Evolutionary conservation across 805 yeast genomes (phyloP), one percentile per base, ranked within the genome.

Genomic region (Schwanniomyces sp.): DNA sequence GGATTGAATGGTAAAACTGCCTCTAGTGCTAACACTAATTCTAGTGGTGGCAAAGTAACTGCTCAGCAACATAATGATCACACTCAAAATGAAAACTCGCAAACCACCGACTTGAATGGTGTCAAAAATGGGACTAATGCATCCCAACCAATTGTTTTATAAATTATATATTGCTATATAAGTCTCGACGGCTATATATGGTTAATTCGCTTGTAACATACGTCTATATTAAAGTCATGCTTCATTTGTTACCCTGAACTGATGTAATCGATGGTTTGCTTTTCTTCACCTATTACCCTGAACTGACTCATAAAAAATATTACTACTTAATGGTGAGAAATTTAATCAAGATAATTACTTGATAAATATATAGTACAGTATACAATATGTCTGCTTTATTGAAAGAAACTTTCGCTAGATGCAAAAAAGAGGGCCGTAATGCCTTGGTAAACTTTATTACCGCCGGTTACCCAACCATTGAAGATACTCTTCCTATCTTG

Each of bases 401-500:
- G 40, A 78, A 78, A 67, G 82, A 80, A 55, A 80, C 86, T 6
- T 84, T 84, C 64, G 78, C 78, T 25, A 72, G 71, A 59, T 80
- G 86, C 69, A 81, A 81, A 54, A 58, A 69, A 47, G 86, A 83
- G 59, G 79, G 82, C 57, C 88, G 99, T 58, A 84, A 85, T 59
- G 97, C 97, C 38, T 77, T 94, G 57, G 86, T 94, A 42, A 88
- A 96, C 39, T 94, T 92, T 63, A 78, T 91, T 62, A 94, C 99
- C 21, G 97, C 96, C 3, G 99, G 97, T 16, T 90, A 75, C 70
- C 99, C 99, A 45, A 78, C 90, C 14, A 69, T 87, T 46, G 95
- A 85, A 46, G 96, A 88, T 53, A 91, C 99, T 1, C 75, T 94
- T 43, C 95, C 96, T 7, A 81, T 91, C 52, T 65, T 94, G 66